Percentiles rank a stretch among this genome's conserved stretches.
These are phyloP conservation scores for Sclerotinia glacialis DNA, from an alignment of 2,329 filamentous ascomycete genomes.

Conservation along the genomic window DNA sequence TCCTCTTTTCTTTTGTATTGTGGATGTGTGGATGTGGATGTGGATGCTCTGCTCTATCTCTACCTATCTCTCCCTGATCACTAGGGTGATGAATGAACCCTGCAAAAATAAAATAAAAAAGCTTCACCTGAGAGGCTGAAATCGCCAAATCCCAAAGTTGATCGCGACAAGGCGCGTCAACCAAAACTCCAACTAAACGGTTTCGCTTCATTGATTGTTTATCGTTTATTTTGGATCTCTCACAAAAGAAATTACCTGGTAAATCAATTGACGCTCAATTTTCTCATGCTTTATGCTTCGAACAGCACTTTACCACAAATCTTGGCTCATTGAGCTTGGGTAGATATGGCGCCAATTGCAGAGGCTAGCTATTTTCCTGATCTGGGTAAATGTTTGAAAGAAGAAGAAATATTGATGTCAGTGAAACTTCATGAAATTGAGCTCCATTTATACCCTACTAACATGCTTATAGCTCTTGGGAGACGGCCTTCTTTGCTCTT, in stretches of 20 bases:
- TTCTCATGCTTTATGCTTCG: conserved; percentile 39
- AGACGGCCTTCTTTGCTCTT: conserved; percentile 55
- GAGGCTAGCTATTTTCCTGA: conserved; percentile 77
- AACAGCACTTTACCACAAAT: conserved; percentile 29
- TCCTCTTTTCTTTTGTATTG: background rate
- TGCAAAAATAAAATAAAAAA: conserved; percentile 19
- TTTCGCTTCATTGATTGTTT: background rate
- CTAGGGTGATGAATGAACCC: background rate
- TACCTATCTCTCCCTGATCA: too few species aligned
- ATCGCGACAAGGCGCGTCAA: conserved; percentile 28
- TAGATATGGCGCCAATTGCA: conserved; percentile 65
- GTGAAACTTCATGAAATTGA: conserved; percentile 37
- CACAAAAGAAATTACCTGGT: background rate
- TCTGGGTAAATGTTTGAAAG: conserved; percentile 79
- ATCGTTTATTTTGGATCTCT: background rate
- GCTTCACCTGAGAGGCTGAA: conserved; percentile 1
- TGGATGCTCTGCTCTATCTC: too few species aligned
- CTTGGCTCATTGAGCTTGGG: conserved; percentile 47
- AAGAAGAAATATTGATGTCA: conserved; percentile 77
- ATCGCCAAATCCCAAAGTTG: background rate
- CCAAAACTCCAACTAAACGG: conserved; percentile 14
- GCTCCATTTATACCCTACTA: background rate
- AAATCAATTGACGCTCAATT: conserved; percentile 12
- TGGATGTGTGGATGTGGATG: background rate
- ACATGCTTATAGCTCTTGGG: conserved; percentile 54